These are phyloP conservation scores for Coemansia aciculifera DNA, from an alignment of 192 early-diverging fungal species.

Conservation along the genomic window DNA sequence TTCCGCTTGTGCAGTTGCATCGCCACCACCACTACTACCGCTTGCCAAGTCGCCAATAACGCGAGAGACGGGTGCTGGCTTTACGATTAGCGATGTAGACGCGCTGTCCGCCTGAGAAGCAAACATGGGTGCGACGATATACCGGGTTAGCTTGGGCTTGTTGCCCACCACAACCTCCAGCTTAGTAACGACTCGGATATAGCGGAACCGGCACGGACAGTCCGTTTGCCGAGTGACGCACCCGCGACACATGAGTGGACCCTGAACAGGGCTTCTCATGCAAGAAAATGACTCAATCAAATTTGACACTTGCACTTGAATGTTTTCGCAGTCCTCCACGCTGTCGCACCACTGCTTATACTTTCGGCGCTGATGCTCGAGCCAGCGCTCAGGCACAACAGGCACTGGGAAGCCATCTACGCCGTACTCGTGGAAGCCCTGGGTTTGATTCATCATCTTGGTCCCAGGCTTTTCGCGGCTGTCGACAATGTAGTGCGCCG, in stretches of 20 bases:
- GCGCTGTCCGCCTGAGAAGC: background rate
- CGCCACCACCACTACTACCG: background rate
- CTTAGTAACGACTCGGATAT: conserved; percentile 11
- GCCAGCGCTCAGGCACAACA: conserved; percentile 21
- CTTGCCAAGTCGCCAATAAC: background rate
- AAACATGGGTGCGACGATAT: conserved; percentile 17
- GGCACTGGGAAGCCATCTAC: conserved; percentile 26
- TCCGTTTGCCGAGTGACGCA: conserved; percentile 23
- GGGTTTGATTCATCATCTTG: background rate
- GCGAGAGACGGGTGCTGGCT: background rate
- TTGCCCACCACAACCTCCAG: background rate
- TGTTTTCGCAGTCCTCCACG: background rate
- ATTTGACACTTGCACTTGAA: background rate
- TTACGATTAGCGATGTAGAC: background rate
- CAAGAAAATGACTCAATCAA: conserved; percentile 18
- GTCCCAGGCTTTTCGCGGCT: background rate
- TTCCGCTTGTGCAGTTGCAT: background rate
- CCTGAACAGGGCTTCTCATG: background rate
- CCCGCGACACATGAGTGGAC: conserved; percentile 16
- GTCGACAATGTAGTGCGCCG: background rate
- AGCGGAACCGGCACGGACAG: conserved; percentile 14
- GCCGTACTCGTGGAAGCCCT: conserved; percentile 14
- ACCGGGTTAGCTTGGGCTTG: background rate
- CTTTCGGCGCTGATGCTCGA: conserved; percentile 10
- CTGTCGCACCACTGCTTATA: conserved; percentile 6